Base-by-base conservation (phyloP, 306 rosid genomes). In the Amphicarpaea edgeworthii region DNA sequence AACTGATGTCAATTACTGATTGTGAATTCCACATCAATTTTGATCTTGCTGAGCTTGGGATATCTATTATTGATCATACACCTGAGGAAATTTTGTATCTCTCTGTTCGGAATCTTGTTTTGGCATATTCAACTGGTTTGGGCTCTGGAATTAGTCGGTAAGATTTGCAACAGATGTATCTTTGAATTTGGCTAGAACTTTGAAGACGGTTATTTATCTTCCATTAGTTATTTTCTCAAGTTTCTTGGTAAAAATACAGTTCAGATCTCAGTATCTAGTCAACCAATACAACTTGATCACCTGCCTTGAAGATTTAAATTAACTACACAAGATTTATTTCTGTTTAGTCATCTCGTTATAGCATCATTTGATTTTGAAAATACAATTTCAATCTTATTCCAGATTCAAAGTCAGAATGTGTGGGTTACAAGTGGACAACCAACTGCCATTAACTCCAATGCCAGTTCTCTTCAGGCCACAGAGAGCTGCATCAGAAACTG, bases 381-480 rank as follows among this genome's bases (percentile, higher is more conserved):
- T 84, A 41, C 59, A 60, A 47, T 37, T 42, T 66, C 57, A 15
- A 75, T 64, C 47, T 67, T 72, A 77, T 63, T 77, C 71, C 91
- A 95, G 95, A 87, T 92, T 90, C 70, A 90, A 95, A 89, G 78
- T 95, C 76, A 87, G 92, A 89, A 92, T 95, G 97, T 77, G 78
- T 20, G 92, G 97, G 75, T 68, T 95, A 69, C 99, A 95, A 82
- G 85, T 92, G 78, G 99, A 95, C 86, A 95, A 89, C 87, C 99
- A 95, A 81, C 85, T 95, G 87, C 99, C 99, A 24, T 77, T 95
- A 85, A 92, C 90, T 49, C 99, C 97, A 30, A 95, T 85, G 88
- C 99, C 97, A 51, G 99, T 92, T 84, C 92, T 95, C 71, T 95
- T 95, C 77, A 91, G 99, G 81, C 97, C 97, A 37, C 99, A 93